A percentile compares a stretch with the other conserved stretches of the same genome.
Evolutionary conservation across 75 land plant species (phyloP).

Genomic region (Ceratopteris richardii): DNA sequence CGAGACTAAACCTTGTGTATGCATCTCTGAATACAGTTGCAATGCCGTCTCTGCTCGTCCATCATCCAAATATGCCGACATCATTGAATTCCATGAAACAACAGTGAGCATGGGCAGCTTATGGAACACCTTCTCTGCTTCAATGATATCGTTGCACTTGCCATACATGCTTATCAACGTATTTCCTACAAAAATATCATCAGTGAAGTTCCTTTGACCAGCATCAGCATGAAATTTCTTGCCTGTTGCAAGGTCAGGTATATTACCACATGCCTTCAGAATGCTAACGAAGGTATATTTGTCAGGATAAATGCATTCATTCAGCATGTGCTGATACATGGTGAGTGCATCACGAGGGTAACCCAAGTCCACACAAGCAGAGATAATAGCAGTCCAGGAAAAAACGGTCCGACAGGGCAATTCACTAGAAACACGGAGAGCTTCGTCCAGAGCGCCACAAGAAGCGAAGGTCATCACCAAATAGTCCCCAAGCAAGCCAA

Average conservation of each 20-base stretch:
- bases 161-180: constrained; percentile 9
- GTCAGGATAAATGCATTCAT: constrained; percentile 38
- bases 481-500: constrained; percentile 1
- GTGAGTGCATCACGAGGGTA: background rate
- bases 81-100: constrained; percentile 65
- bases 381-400: constrained; percentile 7
- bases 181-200: constrained; percentile 6
- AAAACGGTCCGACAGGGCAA: background rate
- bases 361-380: background rate
- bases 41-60: constrained; percentile 31
- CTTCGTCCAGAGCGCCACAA: background rate
- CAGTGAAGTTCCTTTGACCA: constrained; percentile 1
- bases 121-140: constrained; percentile 34
- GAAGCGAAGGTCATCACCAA: background rate
- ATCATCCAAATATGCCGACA: constrained; percentile 43
- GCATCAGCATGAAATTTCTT: constrained; percentile 17
- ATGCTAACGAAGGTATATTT: constrained; percentile 43
- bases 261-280: constrained; percentile 30
- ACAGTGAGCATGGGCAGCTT: constrained; percentile 37
- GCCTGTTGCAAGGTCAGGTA: constrained; percentile 3
- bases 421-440: background rate
- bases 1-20: constrained; percentile 18
- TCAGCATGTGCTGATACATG: constrained; percentile 12
- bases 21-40: constrained; percentile 34
- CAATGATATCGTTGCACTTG: constrained; percentile 5